phyloP scores from a whole-genome alignment of 148 eudicot species.

The Arctostaphylos glauca region DNA sequence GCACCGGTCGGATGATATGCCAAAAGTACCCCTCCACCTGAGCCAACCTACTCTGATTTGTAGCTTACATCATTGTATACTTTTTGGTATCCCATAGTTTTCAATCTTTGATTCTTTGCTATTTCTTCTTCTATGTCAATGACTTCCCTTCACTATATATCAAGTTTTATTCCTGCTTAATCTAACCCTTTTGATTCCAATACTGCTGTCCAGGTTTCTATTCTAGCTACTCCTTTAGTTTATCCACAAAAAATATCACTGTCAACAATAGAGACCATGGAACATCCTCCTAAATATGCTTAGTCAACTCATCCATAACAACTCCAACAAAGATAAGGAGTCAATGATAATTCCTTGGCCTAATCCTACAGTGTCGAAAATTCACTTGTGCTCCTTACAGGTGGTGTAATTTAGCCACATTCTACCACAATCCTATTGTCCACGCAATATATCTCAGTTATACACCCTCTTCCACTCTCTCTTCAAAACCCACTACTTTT shows the following conservation, averaged over 20 bases:
- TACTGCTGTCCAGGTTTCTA: not conserved
- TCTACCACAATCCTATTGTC: not conserved
- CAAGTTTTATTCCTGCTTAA: not conserved
- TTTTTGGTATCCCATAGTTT: not conserved
- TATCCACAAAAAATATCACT: not conserved
- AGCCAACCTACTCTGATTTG: not conserved
- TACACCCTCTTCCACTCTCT: not conserved
- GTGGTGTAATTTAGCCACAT: not conserved
- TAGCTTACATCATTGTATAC: not conserved
- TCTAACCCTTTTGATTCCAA: not conserved
- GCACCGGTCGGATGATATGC: not conserved
- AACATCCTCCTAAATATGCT: not conserved
- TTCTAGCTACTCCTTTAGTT: not conserved
- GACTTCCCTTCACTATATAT: not conserved
- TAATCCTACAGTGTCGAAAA: not conserved
- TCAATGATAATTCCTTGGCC: not conserved
- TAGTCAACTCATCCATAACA: not conserved
- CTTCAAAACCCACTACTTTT: not conserved
- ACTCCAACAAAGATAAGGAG: not conserved
- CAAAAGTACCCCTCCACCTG: not conserved
- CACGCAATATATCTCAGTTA: not conserved
- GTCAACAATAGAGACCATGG: not conserved
- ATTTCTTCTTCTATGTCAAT: not conserved
- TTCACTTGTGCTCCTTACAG: not conserved
- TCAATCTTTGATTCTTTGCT: not conserved